Evolutionary conservation across 208 protist species (phyloP).

Genomic region (Crithidia mellificae): DNA sequence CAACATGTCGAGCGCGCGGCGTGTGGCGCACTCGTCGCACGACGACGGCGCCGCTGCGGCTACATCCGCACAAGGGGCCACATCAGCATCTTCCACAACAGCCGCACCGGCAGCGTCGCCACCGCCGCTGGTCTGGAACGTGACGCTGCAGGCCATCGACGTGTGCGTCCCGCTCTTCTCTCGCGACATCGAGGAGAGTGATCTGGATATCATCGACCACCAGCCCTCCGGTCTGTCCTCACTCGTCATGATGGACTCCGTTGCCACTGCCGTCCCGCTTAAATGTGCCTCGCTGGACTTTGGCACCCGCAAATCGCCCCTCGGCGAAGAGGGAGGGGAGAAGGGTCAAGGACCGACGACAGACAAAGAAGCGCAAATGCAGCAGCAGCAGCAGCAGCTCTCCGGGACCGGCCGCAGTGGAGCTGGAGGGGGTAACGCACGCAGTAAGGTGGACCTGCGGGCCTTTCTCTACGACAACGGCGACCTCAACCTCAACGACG

Average conservation of each 20-base stretch:
- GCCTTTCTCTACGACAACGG: background rate
- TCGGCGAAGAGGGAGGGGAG: background rate
- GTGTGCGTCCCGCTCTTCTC: constrained; percentile 40
- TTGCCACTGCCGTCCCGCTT: background rate
- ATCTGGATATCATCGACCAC: constrained; percentile 25
- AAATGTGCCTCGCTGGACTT: background rate
- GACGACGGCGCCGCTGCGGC: background rate
- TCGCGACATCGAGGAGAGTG: constrained; percentile 31
- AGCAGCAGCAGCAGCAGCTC: background rate
- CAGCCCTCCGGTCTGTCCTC: constrained; percentile 19
- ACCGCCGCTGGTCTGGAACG: constrained; percentile 18
- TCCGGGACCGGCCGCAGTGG: background rate
- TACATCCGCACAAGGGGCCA: too few species aligned
- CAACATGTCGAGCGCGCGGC: background rate
- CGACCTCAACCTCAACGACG: too few species aligned
- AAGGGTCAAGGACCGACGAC: background rate
- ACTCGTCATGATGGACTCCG: background rate
- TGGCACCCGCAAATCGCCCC: background rate
- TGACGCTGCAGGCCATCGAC: constrained; percentile 32
- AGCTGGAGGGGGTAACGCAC: background rate
- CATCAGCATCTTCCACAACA: background rate
- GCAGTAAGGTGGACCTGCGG: background rate
- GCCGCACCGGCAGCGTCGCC: background rate
- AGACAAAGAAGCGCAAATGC: background rate
- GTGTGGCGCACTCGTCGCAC: background rate